A percentile compares a stretch with the other conserved stretches of the same genome.
phyloP scores from a whole-genome alignment of 2,329 filamentous ascomycete genomes.

The Raffaelea ambrosiae region DNA sequence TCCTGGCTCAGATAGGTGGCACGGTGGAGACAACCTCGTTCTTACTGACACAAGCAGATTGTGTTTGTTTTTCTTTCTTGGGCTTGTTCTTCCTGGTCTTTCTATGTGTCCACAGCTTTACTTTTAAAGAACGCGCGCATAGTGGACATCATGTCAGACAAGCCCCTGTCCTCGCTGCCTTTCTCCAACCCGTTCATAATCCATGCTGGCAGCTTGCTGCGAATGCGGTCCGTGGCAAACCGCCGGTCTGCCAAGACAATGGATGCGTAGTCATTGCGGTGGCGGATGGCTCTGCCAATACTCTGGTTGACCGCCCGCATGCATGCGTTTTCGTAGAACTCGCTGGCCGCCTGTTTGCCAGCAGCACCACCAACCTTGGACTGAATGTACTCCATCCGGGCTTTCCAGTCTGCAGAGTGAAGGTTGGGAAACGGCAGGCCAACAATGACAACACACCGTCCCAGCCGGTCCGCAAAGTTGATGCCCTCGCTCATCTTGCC shows the following conservation, averaged over 20 bases:
- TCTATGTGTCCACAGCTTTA: slow-evolving; percentile 34
- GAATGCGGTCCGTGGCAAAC: slow-evolving; percentile 67
- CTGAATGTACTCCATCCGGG: slow-evolving; percentile 82
- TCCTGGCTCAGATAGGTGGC: too few relatives aligned
- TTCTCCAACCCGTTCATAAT: slow-evolving; percentile 62
- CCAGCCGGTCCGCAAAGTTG: slow-evolving; percentile 89
- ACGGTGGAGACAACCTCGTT: too few relatives aligned
- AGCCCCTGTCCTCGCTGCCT: slow-evolving; percentile 38
- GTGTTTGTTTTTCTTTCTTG: too few relatives aligned
- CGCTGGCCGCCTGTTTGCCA: slow-evolving; percentile 52
- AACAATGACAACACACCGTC: slow-evolving; percentile 83
- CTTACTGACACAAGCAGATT: too few relatives aligned
- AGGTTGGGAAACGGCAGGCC: slow-evolving; percentile 91
- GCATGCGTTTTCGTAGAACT: slow-evolving; percentile 89
- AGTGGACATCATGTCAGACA: slow-evolving; percentile 51
- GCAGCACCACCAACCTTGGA: slow-evolving; percentile 9
- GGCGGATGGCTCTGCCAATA: slow-evolving; percentile 85
- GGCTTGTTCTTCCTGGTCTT: too few relatives aligned
- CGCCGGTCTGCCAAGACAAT: slow-evolving; percentile 79
- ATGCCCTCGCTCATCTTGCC: slow-evolving; percentile 96
- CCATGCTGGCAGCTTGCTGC: slow-evolving; percentile 78
- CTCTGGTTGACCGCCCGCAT: slow-evolving; percentile 98
- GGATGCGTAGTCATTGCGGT: slow-evolving; percentile 79
- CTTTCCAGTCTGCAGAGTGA: slow-evolving; percentile 83
- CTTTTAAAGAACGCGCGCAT: slow-evolving; percentile 49